Percentiles rank a stretch among this genome's conserved stretches.
These are phyloP conservation scores for Brachypodium distachyon DNA, from an alignment of 202 grass and related monocot species.

Conservation along the genomic window DNA sequence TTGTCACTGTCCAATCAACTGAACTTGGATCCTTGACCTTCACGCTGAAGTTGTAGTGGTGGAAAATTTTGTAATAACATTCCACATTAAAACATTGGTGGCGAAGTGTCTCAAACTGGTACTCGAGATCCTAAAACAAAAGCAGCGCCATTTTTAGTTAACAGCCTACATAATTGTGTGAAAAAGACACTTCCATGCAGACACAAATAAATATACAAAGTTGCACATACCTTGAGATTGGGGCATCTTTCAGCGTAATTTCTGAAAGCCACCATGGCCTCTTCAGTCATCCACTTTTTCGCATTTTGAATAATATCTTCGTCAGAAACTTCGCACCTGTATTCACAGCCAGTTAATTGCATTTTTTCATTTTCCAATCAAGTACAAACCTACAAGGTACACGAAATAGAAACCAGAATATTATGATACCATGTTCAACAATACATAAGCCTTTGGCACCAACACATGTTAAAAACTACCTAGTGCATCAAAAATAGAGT, in stretches of 20 bases:
- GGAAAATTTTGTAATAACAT: neutral
- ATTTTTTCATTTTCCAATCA: neutral
- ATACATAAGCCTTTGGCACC: neutral
- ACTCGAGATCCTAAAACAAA: neutral
- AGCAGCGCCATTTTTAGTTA: no score
- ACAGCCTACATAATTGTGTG: neutral
- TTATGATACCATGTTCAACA: neutral
- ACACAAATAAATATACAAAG: neutral
- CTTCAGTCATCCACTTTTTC: neutral
- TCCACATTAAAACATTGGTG: conserved; percentile 2
- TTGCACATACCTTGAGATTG: neutral
- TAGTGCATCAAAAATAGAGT: neutral
- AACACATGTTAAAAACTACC: neutral
- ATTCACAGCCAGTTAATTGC: neutral
- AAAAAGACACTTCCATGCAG: neutral
- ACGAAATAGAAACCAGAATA: neutral
- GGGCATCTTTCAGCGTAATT: neutral
- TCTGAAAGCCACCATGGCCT: neutral
- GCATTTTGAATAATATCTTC: neutral
- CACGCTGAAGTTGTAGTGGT: conserved; percentile 5
- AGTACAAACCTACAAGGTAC: neutral
- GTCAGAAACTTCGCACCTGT: neutral
- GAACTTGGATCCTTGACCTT: neutral
- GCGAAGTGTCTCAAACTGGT: neutral
- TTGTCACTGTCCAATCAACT: neutral